Base-by-base conservation (phyloP, 1,284 basidiomycete genomes). In the Ceratobasidium papillatum region DNA sequence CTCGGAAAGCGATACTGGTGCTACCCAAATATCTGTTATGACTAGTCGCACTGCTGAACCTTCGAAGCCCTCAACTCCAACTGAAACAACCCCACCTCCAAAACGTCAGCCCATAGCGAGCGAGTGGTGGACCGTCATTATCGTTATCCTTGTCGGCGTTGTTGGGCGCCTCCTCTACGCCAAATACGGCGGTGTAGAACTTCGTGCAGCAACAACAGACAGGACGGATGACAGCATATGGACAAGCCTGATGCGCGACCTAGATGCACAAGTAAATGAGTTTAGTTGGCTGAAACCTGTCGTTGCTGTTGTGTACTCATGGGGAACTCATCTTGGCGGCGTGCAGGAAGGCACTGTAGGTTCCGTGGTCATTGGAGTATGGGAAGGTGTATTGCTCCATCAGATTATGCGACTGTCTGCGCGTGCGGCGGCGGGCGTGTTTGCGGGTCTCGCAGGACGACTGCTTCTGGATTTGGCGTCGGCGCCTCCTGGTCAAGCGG, bases 221-320 rank as follows among this genome's bases (percentile, higher is more conserved):
- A n/a, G 41, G 25, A 32, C 22, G 14, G 45, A 72, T 32, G 56
- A 49, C 34, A 61, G 68, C 45, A 3, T 59, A 14, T 72, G 68
- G 68, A 45, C 27, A 36, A 56, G 41, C 45, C 19, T 72, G n/a
- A 38, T 72, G 2, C 68, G 68, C 25, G 68, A 72, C 19, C 22
- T 72, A 32, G 47, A 72, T 51, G 56, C 68, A 59, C 68, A 72
- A 72, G 68, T 72, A 41, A 72, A 72, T 72, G 41, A 54, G 32
- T 72, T 72, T 72, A 58, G 38, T 72, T 72, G 38, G 34, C 54
- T 61, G 30, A 45, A 43, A 59, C 41, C 47, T 51, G n/a, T 36
- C 32, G 30, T 65, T 49, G 47, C 9, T 61, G 43, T 49, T 51
- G 22, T 61, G 17, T 51, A 61, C 68, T 72, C 43, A 72, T 49